These are phyloP conservation scores for Microsporum canis DNA, from an alignment of 2,329 filamentous ascomycete species.

Conservation along the genomic window DNA sequence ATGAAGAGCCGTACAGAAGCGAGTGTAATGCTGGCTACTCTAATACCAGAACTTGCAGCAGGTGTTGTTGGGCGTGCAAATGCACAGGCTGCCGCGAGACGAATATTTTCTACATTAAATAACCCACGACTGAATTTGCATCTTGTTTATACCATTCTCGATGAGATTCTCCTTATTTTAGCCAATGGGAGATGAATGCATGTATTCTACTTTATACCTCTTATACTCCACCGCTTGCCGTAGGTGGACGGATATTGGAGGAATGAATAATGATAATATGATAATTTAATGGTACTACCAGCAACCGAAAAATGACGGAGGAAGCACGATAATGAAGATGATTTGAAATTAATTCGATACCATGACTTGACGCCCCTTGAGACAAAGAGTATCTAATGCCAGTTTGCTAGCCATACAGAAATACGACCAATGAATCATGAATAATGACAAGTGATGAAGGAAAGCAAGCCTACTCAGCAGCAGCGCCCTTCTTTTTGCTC, in stretches of 20 bases:
- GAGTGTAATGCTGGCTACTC: conserved; percentile 73
- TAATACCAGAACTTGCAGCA: conserved; percentile 81
- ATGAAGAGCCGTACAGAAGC: conserved; percentile 74
- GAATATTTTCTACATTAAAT: conserved; percentile 83
- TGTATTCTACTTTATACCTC: neutral
- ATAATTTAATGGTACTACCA: neutral
- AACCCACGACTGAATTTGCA: conserved; percentile 76
- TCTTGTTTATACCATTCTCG: conserved; percentile 57
- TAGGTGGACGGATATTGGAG: too few species aligned
- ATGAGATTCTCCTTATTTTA: conserved; percentile 56
- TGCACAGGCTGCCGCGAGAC: conserved; percentile 77
- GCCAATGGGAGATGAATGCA: conserved; percentile 35
- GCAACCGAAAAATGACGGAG: neutral
- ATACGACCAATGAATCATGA: neutral
- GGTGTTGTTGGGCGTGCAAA: conserved; percentile 90
- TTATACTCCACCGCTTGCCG: neutral
- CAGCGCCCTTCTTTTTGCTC: conserved; percentile 49
- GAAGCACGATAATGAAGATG: neutral
- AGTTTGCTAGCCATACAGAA: neutral
- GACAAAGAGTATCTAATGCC: conserved; percentile 3
- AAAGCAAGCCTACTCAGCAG: neutral
- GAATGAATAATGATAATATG: too few species aligned
- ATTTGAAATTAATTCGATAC: neutral
- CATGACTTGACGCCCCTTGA: neutral
- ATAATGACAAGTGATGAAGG: neutral